These are phyloP conservation scores for Lactarius sanguifluus DNA, from an alignment of 768 basidiomycete genomes.

Conservation along the genomic window DNA sequence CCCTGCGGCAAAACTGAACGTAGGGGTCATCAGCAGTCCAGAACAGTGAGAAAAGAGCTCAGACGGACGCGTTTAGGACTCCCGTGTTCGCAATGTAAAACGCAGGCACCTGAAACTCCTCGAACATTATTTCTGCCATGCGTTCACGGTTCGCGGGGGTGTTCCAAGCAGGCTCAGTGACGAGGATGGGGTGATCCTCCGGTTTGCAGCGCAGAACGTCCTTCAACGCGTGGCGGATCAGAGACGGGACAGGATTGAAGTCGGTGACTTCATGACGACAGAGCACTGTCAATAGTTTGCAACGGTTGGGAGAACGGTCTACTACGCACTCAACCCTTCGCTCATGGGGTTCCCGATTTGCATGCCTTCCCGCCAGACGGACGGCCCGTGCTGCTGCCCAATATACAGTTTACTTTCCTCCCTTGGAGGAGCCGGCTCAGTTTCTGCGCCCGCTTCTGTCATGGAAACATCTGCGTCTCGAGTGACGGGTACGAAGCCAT, in stretches of 20 bases:
- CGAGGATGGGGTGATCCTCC: slow-evolving; percentile 85
- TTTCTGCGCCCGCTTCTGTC: slow-evolving; percentile 47
- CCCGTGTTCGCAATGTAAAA: slow-evolving; percentile 96
- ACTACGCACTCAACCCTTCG: slow-evolving; percentile 76
- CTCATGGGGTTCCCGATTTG: slow-evolving; percentile 79
- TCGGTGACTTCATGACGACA: slow-evolving; percentile 54
- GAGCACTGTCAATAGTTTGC: neutral
- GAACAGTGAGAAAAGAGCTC: neutral
- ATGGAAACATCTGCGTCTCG: slow-evolving; percentile 54
- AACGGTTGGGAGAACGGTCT: slow-evolving; percentile 8
- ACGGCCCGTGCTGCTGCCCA: slow-evolving; percentile 84
- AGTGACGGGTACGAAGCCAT: slow-evolving; percentile 64
- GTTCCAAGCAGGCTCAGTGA: slow-evolving; percentile 98
- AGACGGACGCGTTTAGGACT: slow-evolving; percentile 79
- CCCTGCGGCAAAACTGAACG: slow-evolving; percentile 84
- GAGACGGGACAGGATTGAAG: slow-evolving; percentile 68
- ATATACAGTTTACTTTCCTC: slow-evolving; percentile 65
- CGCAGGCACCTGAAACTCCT: slow-evolving; percentile 91
- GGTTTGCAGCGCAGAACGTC: slow-evolving; percentile 77
- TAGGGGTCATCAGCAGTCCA: neutral
- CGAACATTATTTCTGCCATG: slow-evolving; percentile 97
- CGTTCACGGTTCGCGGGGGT: slow-evolving; percentile 87
- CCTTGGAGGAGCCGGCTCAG: slow-evolving; percentile 40
- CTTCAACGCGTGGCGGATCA: slow-evolving; percentile 72
- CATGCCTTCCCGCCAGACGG: slow-evolving; percentile 89